A percentile compares a stretch with the other conserved stretches of the same genome.
These are phyloP conservation scores for Erysimum cheiranthoides DNA, from an alignment of 345 rosid genomes.

Conservation along the genomic window DNA sequence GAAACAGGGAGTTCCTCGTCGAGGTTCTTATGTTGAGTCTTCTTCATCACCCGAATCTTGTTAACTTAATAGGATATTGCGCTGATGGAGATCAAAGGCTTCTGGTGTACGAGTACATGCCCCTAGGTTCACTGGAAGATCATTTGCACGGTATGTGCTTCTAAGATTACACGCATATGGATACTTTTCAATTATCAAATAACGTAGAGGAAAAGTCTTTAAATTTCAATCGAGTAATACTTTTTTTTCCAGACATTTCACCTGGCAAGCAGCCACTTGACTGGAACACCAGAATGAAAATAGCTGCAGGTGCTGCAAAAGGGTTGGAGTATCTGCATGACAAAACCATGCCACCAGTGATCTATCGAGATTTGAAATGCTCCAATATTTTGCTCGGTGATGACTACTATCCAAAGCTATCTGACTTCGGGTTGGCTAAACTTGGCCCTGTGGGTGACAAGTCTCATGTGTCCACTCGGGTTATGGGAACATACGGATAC, in stretches of 20 bases:
- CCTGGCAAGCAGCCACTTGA: conserved; percentile 70
- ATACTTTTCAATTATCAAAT: not conserved
- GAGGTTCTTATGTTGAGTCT: conserved; percentile 90
- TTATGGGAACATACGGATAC: conserved; percentile 95
- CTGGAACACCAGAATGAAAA: conserved; percentile 91
- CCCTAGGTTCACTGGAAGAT: conserved; percentile 83
- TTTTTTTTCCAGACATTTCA: conserved; percentile 57
- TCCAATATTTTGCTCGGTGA: conserved; percentile 81
- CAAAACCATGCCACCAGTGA: conserved; percentile 83
- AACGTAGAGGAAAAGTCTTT: not conserved
- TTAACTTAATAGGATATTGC: conserved; percentile 83
- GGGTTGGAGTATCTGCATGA: conserved; percentile 85
- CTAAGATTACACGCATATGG: not conserved
- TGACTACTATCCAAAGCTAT: conserved; percentile 80
- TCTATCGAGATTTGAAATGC: conserved; percentile 84
- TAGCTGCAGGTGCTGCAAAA: conserved; percentile 92
- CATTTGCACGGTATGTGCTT: conserved; percentile 72
- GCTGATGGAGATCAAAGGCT: conserved; percentile 98
- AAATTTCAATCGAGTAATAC: not conserved
- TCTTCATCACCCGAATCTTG: conserved; percentile 90
- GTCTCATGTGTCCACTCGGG: conserved; percentile 90
- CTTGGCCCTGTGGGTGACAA: conserved; percentile 91
- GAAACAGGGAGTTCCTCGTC: conserved; percentile 88
- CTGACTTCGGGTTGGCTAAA: conserved; percentile 94
- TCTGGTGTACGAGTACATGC: conserved; percentile 88